Percentiles rank a stretch among this genome's conserved stretches.
phyloP scores from a whole-genome alignment of 768 basidiomycete species.

The Collybia nuda region DNA sequence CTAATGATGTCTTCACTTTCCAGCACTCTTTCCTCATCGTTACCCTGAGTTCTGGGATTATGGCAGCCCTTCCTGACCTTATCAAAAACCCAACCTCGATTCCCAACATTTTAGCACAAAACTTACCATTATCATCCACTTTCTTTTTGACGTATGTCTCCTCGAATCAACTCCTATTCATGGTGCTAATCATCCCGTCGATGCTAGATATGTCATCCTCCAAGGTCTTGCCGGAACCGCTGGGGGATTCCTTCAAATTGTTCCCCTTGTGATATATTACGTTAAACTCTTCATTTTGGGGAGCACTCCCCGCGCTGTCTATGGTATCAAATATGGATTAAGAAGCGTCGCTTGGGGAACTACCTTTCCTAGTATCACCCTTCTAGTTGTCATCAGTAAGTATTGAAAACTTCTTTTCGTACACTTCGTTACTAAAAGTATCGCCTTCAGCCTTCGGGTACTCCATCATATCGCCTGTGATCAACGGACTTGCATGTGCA shows the following conservation, averaged over 20 bases:
- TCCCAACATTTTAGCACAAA: conserved; percentile 69
- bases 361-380: conserved; percentile 67
- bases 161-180: no score
- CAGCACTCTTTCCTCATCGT: conserved; percentile 95
- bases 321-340: conserved; percentile 76
- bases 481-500: conserved; percentile 83
- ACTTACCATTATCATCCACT: conserved; percentile 81
- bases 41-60: conserved; percentile 80
- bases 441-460: conserved; percentile 54
- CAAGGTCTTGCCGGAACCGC: conserved; percentile 82
- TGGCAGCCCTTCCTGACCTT: conserved; percentile 65
- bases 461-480: conserved; percentile 88
- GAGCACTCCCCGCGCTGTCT: conserved; percentile 85
- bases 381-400: conserved; percentile 68
- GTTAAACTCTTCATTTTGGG: conserved; percentile 87
- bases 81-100: conserved; percentile 67
- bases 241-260: conserved; percentile 78
- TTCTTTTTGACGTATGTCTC: conserved; percentile 82
- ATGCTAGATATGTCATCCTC: conserved; percentile 61
- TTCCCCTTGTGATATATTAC: conserved; percentile 80
- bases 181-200: neutral
- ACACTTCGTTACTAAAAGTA: neutral
- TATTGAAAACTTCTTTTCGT: neutral
- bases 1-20: neutral
- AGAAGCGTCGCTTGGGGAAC: conserved; percentile 75